A percentile compares a stretch with the other conserved stretches of the same genome.
These are phyloP conservation scores for Rachicladosporium sp. DNA, from an alignment of 2,329 filamentous ascomycete genomes.

Conservation along the genomic window DNA sequence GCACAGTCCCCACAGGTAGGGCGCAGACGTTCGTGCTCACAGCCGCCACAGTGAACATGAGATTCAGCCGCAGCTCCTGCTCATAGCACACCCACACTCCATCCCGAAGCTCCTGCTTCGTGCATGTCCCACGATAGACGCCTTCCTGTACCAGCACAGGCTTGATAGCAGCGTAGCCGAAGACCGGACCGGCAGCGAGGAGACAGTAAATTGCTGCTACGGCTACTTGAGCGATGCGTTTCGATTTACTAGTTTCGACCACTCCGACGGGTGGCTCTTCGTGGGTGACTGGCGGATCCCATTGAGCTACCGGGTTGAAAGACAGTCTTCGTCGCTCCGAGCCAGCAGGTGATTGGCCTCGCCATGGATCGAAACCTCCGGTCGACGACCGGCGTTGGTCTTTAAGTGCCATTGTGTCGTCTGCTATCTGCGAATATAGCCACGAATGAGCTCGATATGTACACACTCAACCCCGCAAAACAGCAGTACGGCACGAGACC, in stretches of 20 bases:
- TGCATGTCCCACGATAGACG: conserved; percentile 57
- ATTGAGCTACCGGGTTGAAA: conserved; percentile 37
- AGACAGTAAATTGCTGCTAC: conserved; percentile 61
- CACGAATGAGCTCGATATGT: no score
- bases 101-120: conserved; percentile 36
- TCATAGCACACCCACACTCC: conserved; percentile 43
- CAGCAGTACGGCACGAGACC: no score
- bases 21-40: conserved; percentile 81
- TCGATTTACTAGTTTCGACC: conserved; percentile 43
- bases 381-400: conserved; percentile 15
- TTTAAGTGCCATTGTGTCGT: no score
- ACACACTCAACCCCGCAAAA: no score
- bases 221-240: conserved; percentile 48
- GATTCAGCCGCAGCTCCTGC: conserved; percentile 55
- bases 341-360: conserved; percentile 20
- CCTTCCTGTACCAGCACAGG: conserved; percentile 63
- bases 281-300: conserved; percentile 27
- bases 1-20: conserved; percentile 70
- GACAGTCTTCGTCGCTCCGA: conserved; percentile 35
- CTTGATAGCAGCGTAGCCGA: conserved; percentile 77
- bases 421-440: no score
- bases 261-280: conserved; percentile 33
- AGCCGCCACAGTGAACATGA: conserved; percentile 87
- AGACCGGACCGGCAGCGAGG: conserved; percentile 66
- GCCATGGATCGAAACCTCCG: conserved; percentile 15